Conservation (phyloP, 495 filamentous ascomycete genomes). For the Glarea lozoyensis region DNA sequence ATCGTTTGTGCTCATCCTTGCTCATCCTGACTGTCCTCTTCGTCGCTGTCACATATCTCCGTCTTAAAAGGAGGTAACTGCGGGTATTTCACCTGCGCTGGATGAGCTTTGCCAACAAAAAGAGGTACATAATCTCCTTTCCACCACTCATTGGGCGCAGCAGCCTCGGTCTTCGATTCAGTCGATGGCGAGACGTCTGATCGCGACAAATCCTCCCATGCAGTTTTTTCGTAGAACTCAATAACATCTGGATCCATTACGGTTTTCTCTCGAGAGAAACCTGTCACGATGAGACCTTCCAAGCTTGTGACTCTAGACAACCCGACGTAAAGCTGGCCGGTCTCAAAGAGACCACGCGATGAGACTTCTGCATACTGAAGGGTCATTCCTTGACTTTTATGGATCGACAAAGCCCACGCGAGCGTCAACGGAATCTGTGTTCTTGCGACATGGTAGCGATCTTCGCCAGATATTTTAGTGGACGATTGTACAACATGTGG, state of each 20-base stretch:
- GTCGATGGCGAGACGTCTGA: too few species aligned
- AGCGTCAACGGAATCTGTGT: constrained; percentile 35
- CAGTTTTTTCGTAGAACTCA: constrained; percentile 11
- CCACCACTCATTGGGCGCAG: too few species aligned
- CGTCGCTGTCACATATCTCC: too few species aligned
- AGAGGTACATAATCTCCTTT: too few species aligned
- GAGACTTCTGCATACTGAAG: constrained; percentile 32
- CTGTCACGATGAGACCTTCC: constrained; percentile 28
- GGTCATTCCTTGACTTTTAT: constrained; percentile 38
- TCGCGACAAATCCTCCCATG: too few species aligned
- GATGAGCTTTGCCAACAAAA: too few species aligned
- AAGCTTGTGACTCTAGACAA: constrained; percentile 28
- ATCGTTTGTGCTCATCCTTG: too few species aligned
- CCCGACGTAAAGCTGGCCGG: constrained; percentile 36
- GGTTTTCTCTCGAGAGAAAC: constrained; percentile 6
- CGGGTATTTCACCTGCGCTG: too few species aligned
- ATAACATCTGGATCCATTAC: constrained; percentile 14
- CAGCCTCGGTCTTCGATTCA: too few species aligned
- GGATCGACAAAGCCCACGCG: constrained; percentile 37
- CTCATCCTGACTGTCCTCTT: too few species aligned
- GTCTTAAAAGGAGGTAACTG: too few species aligned
- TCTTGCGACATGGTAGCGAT: constrained; percentile 19
- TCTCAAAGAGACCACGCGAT: constrained; percentile 26
- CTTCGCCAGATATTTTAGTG: background rate
- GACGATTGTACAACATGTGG: constrained; percentile 8